These are phyloP conservation scores for Starmerella apis DNA, from an alignment of 805 yeast species.

Conservation along the genomic window DNA sequence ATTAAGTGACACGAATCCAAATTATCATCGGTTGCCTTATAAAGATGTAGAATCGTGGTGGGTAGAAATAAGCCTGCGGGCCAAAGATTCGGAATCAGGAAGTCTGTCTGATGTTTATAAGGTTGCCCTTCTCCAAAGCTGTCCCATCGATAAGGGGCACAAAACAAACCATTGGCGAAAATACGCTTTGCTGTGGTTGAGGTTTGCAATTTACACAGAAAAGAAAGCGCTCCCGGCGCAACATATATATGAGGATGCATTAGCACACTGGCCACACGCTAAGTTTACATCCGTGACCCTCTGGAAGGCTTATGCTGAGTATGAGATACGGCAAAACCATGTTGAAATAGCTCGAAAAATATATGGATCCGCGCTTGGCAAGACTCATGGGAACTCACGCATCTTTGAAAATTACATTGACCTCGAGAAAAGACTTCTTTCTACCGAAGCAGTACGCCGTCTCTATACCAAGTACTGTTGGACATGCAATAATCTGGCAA, in stretches of 20 bases:
- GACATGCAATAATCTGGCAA: slow-evolving; percentile 34
- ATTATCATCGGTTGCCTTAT: neutral
- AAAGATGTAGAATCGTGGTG: slow-evolving; percentile 69
- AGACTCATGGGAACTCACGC: slow-evolving; percentile 34
- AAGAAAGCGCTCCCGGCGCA: slow-evolving; percentile 37
- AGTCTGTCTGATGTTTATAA: slow-evolving; percentile 30
- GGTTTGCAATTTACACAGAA: slow-evolving; percentile 56
- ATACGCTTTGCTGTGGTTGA: slow-evolving; percentile 61
- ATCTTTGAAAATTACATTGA: slow-evolving; percentile 55
- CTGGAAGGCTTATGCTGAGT: slow-evolving; percentile 64
- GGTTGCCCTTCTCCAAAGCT: slow-evolving; percentile 34
- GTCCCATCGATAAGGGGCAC: slow-evolving; percentile 33
- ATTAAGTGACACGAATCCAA: neutral
- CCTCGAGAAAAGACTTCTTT: slow-evolving; percentile 57
- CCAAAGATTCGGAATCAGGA: slow-evolving; percentile 29
- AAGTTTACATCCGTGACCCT: slow-evolving; percentile 56
- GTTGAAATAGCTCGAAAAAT: slow-evolving; percentile 51
- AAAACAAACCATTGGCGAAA: slow-evolving; percentile 50
- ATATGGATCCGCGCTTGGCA: slow-evolving; percentile 63
- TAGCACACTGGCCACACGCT: slow-evolving; percentile 47
- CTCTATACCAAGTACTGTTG: slow-evolving; percentile 61
- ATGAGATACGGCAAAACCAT: slow-evolving; percentile 54
- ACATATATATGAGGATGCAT: slow-evolving; percentile 40
- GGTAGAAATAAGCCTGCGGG: slow-evolving; percentile 40
- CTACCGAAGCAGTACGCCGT: slow-evolving; percentile 69